Base-by-base conservation (phyloP, 2,329 filamentous ascomycete species). In the Scedosporium aurantiacum region DNA sequence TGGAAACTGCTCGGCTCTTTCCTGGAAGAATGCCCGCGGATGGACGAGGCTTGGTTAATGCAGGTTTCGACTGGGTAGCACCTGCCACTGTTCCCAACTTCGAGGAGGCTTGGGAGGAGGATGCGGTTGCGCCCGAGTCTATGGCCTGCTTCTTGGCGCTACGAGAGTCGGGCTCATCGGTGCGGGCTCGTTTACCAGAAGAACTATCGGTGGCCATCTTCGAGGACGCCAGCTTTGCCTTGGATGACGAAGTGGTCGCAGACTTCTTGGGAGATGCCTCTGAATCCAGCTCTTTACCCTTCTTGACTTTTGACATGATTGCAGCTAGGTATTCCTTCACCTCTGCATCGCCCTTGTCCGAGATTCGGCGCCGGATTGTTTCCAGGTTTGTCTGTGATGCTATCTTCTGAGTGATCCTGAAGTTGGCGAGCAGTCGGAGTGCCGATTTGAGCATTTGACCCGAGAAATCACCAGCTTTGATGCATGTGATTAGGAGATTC, bases 341-440 rank as follows among this genome's bases (percentile, higher is more conserved):
- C 60, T 86, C 82, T 0, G 81, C 78, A 67, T 89, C 85, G 27
- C 84, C 86, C 67, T 84, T 85, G 67, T 83, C 86, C 63, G 79
- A 79, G 68, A 88, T 83, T 7, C 82, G 79, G 63, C 83, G 83
- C 47, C 85, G 78, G 16, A 89, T 81, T 61, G 82, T 84, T 62
- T 83, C 80, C 61, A 91, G 82, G 67, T 88, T 88, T 47, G 84
- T 81, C 63, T 82, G 85, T 65, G 85, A 82, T 50, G 85, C 74
- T 41, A 84, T 83, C 65, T 80, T 82, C 57, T 79, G 83, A 50
- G 85, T 79, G 62, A 85, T 86, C 41, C 81, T 84, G 62, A 85
- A 84, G 61, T 79, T 74, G 4, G 84, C 80, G 70, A 90, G 79
- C 37, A 89, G 77, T 59, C 81, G 75, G 18, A 86, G 74, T n/a